Evolutionary conservation across 164 flowering plant species (phyloP).

Genomic region (Vitis vinifera): ASM3070453v1 NC_081810.1:7443501-7444000

Average conservation of each 20-base stretch:
- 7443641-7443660: constrained; percentile 62
- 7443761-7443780: constrained; percentile 64
- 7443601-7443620: constrained; percentile 61
- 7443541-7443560: constrained; percentile 53
- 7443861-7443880: constrained; percentile 62
- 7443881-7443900: constrained; percentile 52
- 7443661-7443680: constrained; percentile 58
- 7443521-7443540: constrained; percentile 53
- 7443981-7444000: constrained; percentile 48
- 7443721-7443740: constrained; percentile 52
- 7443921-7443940: constrained; percentile 45
- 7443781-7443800: constrained; percentile 66
- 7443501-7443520: constrained; percentile 38
- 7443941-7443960: constrained; percentile 26
- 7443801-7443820: constrained; percentile 58
- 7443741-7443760: constrained; percentile 55
- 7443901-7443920: constrained; percentile 57
- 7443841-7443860: constrained; percentile 52
- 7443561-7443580: constrained; percentile 56
- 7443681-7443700: constrained; percentile 55
- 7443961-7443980: constrained; percentile 39
- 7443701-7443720: constrained; percentile 65
- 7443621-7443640: constrained; percentile 72
- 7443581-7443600: constrained; percentile 57
- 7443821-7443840: constrained; percentile 57